Evolutionary conservation across 2,329 filamentous ascomycete genomes (phyloP), one percentile per base, ranked within the genome.

Genomic region (Neobulgaria alba): DNA sequence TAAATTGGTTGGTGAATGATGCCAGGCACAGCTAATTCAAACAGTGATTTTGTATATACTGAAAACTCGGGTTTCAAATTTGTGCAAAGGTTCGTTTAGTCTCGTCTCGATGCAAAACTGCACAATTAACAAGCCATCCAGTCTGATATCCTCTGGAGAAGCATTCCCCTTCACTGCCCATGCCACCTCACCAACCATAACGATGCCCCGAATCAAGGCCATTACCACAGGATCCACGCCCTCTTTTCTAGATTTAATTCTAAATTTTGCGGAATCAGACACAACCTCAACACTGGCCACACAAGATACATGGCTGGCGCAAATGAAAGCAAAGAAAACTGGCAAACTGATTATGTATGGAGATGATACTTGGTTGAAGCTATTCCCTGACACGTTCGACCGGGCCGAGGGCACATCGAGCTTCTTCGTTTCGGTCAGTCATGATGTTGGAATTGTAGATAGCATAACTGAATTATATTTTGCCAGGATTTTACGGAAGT

Each of bases 161-260:
- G 93, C 92, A 5, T 70, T 96, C 29, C 92, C 92, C 3, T 98
- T 94, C 61, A 98, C 92, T 21, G 90, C 90, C 23, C 84, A 95
- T 72, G 92, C 92, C 14, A 84, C 86, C n/a, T 88, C 93, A 38
- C 92, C 92, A 2, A 98, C 92, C 5, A 90, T 98, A 47, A 98
- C 92, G 14, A 96, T 98, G 92, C 92, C 92, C 31, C 81, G 90
- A 47, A 80, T 98, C 56, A 98, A 98, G 66, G 88, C 92, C 36
- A 88, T 98, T 49, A 98, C 92, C 1, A 96, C 92, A 1, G 92
- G 92, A 46, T 95, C 90, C 2, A 92, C 95, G n/a, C 92, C 92
- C 3, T 96, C 90, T 2, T 98, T 98, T 62, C 77, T 96, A 45
- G 92, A 98, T 61, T 83, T 95, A 12, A 94, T 98, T 47, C 73